These are phyloP conservation scores for Blastocystis sp. DNA, from an alignment of 352 stramenopile genomes.

Conservation along the genomic window DNA sequence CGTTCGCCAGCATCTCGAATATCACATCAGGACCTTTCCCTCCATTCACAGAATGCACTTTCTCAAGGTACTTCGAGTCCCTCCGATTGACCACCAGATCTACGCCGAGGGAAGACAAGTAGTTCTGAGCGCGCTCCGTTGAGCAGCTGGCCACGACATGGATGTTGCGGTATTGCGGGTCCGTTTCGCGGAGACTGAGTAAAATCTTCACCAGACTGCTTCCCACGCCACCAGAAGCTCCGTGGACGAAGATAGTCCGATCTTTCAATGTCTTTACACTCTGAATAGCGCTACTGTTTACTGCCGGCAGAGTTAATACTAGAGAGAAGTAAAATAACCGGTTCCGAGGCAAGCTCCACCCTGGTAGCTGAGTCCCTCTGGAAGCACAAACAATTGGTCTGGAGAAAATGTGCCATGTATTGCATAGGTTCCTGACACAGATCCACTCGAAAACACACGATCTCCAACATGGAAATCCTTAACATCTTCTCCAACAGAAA, in stretches of 20 bases:
- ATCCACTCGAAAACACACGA: slow-evolving; percentile 44
- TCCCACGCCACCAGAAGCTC: slow-evolving; percentile 37
- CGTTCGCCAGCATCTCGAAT: slow-evolving; percentile 57
- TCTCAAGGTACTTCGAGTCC: background rate
- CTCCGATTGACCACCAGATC: background rate
- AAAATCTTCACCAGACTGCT: slow-evolving; percentile 43
- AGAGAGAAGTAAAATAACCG: slow-evolving; percentile 59
- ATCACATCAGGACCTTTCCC: slow-evolving; percentile 46
- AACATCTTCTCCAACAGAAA: slow-evolving; percentile 21
- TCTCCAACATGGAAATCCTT: slow-evolving; percentile 41
- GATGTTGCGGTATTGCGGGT: background rate
- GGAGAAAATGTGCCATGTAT: slow-evolving; percentile 38
- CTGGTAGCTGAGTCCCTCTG: background rate
- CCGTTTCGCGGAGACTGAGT: background rate
- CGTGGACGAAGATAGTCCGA: slow-evolving; percentile 41
- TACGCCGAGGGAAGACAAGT: background rate
- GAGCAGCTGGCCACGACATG: background rate
- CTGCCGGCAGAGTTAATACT: background rate
- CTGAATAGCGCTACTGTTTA: slow-evolving; percentile 29
- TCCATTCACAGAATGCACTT: background rate
- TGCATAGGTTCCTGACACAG: slow-evolving; percentile 48
- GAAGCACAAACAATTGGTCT: slow-evolving; percentile 41
- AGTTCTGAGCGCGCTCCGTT: background rate
- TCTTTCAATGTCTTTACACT: background rate
- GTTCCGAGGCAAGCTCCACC: slow-evolving; percentile 25